phyloP scores from a whole-genome alignment of 495 filamentous ascomycete genomes.

The Penicillium odoratum region DNA sequence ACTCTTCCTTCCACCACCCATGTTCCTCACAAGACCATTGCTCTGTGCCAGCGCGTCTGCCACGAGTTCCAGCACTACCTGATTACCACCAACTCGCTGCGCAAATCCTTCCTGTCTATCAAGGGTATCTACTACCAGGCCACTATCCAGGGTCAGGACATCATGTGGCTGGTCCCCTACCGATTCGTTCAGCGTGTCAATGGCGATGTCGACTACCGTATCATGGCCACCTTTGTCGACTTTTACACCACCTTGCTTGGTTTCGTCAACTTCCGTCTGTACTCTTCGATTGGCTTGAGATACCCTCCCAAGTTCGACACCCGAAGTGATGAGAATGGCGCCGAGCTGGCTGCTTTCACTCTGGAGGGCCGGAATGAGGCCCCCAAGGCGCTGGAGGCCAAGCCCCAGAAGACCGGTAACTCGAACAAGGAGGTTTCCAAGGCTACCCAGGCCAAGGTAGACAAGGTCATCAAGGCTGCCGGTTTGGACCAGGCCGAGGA shows the following conservation, averaged over 20 bases:
- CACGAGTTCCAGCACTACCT: constrained; percentile 97
- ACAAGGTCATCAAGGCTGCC: constrained; percentile 51
- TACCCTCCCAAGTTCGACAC: constrained; percentile 95
- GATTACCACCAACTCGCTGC: constrained; percentile 82
- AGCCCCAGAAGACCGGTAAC: constrained; percentile 40
- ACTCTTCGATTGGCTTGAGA: constrained; percentile 83
- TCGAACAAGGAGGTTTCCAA: constrained; percentile 47
- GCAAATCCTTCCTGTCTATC: constrained; percentile 95
- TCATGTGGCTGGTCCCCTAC: constrained; percentile 96
- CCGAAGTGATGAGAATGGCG: constrained; percentile 81
- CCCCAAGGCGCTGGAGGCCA: constrained; percentile 55
- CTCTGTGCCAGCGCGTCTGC: constrained; percentile 84
- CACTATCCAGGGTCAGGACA: constrained; percentile 96
- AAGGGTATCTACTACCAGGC: constrained; percentile 99
- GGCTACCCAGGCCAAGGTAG: constrained; percentile 55
- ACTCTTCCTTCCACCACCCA: constrained; percentile 87
- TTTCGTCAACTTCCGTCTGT: constrained; percentile 93
- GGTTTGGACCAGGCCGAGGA: constrained; percentile 44
- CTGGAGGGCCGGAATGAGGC: constrained; percentile 68
- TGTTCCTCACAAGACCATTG: constrained; percentile 89
- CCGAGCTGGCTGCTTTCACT: constrained; percentile 87
- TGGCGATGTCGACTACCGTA: constrained; percentile 92
- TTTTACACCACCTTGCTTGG: constrained; percentile 96
- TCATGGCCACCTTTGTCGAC: constrained; percentile 98
- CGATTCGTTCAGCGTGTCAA: constrained; percentile 92